Evolutionary conservation across 1,139 yeast genomes (phyloP), one percentile per base, ranked within the genome.

Genomic region (Meyerozyma sp.): DNA sequence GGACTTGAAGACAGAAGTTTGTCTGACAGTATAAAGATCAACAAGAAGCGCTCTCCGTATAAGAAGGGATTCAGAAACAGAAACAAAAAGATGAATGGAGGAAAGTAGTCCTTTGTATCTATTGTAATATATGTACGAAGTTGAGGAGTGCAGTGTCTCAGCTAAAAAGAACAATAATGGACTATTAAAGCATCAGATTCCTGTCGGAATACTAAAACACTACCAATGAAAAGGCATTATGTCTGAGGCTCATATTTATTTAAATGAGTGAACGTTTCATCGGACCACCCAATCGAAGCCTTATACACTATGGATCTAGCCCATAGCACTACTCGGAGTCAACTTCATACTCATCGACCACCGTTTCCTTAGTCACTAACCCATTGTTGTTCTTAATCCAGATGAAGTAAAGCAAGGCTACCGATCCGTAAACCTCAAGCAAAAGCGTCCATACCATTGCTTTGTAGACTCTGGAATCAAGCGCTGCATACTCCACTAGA

Each of bases 1-100:
- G 90, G 90, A 0, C 60, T 81, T 44, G 74, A 67, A 42, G 73
- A 70, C 54, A 57, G 53, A 16, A 56, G 62, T 27, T 66, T 73
- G 54, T 47, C 50, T 23, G 47, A 49, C 34, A 42, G 47, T 32
- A 55, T 49, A 47, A 49, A 39, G 30, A 43, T 42, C 41, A 42
- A 43, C 40, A 44, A 40, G 36, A 30, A 30, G 16, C 34, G 5
- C 14, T 46, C 44, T 40, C 49, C 43, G 46, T 36, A 38, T 36
- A 44, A 47, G 44, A 47, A 45, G 46, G 45, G 44, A 14, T 40
- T 37, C 44, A 52, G 48, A 41, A 44, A 44, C 36, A 44, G 46
- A 41, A 53, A 50, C 47, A 52, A 53, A 40, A 56, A n/a, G 13
- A 27, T 3, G 23, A 21, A 21, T 53, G 32, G 46, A 46, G 36